phyloP scores from a whole-genome alignment of 2,329 filamentous ascomycete genomes.

The Fusarium begoniae region DNA sequence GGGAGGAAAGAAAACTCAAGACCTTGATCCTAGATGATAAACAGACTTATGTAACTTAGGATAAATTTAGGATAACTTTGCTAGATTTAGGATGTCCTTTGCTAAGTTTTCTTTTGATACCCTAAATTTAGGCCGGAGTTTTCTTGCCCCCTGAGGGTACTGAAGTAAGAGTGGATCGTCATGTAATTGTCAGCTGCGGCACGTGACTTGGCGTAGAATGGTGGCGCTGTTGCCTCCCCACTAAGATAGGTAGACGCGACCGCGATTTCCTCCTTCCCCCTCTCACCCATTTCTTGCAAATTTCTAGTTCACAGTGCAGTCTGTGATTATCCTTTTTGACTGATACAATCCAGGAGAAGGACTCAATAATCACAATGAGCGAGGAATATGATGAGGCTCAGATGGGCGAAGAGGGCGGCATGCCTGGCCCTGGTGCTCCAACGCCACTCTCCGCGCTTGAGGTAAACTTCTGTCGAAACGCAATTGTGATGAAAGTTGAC shows the following conservation, averaged over 20 bases:
- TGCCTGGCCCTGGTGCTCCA: conserved; percentile 89
- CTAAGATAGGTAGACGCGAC: conserved; percentile 43
- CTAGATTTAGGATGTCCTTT: no score
- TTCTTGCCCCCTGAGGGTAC: no score
- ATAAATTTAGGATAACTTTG: no score
- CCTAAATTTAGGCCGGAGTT: no score
- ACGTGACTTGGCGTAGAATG: conserved; percentile 52
- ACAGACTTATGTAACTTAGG: no score
- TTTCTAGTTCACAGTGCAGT: not conserved
- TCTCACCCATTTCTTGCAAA: conserved; percentile 10
- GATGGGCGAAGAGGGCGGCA: conserved; percentile 72
- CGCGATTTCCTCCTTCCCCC: conserved; percentile 41
- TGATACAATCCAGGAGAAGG: not conserved
- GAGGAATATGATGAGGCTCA: conserved; percentile 73
- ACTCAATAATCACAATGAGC: conserved; percentile 51
- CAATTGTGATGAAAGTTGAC: conserved; percentile 17
- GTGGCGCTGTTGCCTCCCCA: conserved; percentile 39
- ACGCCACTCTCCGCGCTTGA: conserved; percentile 87
- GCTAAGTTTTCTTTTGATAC: no score
- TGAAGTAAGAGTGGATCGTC: not conserved
- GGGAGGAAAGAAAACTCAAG: no score
- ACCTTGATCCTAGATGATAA: no score
- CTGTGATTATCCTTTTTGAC: not conserved
- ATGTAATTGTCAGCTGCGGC: not conserved
- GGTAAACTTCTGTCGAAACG: conserved; percentile 61